These are phyloP conservation scores for Acacia melanoxylon DNA, from an alignment of 306 rosid species.

Conservation along the genomic window DNA sequence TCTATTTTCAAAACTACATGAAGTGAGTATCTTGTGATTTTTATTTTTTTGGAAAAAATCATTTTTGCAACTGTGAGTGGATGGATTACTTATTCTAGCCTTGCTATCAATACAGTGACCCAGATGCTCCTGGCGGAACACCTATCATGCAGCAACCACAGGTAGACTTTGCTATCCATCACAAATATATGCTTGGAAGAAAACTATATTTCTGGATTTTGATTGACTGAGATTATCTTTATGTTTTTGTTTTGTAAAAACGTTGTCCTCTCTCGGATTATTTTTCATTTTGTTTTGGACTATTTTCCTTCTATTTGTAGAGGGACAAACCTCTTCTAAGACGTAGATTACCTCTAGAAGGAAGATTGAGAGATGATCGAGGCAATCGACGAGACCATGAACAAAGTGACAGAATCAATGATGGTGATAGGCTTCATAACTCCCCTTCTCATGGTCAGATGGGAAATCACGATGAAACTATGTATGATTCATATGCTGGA, in stretches of 20 bases:
- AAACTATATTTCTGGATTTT: background rate
- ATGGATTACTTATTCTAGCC: conserved; percentile 35
- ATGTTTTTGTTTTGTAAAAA: background rate
- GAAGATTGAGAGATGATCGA: conserved; percentile 85
- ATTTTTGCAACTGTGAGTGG: conserved; percentile 8
- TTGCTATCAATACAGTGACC: conserved; percentile 59
- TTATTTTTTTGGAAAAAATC: background rate
- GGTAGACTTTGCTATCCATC: conserved; percentile 43
- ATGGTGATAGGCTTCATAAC: conserved; percentile 66
- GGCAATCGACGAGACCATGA: conserved; percentile 81
- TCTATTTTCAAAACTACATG: conserved; percentile 92
- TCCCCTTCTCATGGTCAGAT: conserved; percentile 50
- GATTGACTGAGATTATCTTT: conserved; percentile 12
- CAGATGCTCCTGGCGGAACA: conserved; percentile 93
- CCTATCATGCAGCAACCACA: conserved; percentile 94
- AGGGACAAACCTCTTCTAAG: conserved; percentile 73
- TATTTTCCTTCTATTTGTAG: conserved; percentile 42
- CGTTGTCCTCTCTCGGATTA: background rate
- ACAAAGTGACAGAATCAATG: conserved; percentile 55
- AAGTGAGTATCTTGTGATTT: conserved; percentile 58
- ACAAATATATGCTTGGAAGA: conserved; percentile 6
- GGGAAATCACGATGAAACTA: conserved; percentile 80
- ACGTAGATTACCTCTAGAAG: conserved; percentile 68
- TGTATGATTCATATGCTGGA: conserved; percentile 80
- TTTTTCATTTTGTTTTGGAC: background rate